Conservation (phyloP, 805 yeast species). For the Saccharomycopsis vini region DNA sequence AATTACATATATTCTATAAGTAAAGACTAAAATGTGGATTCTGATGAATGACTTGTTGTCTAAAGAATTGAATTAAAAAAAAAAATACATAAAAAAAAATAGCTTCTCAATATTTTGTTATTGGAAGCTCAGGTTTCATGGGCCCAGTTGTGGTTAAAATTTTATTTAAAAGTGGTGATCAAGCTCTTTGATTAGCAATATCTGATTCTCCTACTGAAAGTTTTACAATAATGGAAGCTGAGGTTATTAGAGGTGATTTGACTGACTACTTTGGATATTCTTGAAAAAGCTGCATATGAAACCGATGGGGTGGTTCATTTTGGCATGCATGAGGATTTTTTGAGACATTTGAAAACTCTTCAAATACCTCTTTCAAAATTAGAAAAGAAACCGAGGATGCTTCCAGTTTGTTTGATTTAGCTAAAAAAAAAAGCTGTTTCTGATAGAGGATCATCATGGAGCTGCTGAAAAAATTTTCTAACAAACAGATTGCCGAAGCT, state of each 20-base stretch:
- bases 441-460: constrained; percentile 23
- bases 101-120: constrained; percentile 22
- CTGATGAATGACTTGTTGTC: too few species aligned
- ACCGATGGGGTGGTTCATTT: constrained; percentile 31
- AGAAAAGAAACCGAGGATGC: constrained; percentile 26
- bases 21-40: background rate
- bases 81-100: background rate
- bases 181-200: constrained; percentile 27
- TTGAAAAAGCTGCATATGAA: constrained; percentile 24
- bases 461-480: constrained; percentile 15
- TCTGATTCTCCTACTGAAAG: constrained; percentile 26
- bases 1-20: too few species aligned
- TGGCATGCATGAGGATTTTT: constrained; percentile 27
- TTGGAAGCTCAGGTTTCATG: constrained; percentile 31
- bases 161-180: constrained; percentile 23
- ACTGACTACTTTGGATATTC: constrained; percentile 23
- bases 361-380: background rate
- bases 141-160: constrained; percentile 24
- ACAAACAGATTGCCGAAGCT: constrained; percentile 25
- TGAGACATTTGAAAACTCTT: constrained; percentile 18
- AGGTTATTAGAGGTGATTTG: constrained; percentile 26
- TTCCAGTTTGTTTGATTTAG: constrained; percentile 25
- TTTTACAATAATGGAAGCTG: constrained; percentile 22
- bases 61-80: too few species aligned
- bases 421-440: constrained; percentile 23